Conservation (phyloP, 2,329 filamentous ascomycete genomes). For the Fusarium sp. region DNA sequence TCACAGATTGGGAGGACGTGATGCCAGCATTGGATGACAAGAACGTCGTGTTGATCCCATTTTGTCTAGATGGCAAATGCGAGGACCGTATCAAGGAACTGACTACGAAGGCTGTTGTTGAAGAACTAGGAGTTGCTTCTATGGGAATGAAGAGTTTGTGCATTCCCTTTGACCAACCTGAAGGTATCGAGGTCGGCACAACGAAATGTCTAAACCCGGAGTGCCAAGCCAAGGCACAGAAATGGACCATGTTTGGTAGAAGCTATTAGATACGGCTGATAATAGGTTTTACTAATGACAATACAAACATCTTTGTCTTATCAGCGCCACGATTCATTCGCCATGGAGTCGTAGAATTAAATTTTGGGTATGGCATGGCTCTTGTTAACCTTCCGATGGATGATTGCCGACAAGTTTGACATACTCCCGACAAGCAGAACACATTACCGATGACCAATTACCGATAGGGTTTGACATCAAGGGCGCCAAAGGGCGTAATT, state of each 20-base stretch:
- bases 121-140: slow-evolving; percentile 28
- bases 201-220: slow-evolving; percentile 95
- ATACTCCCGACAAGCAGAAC: too few species aligned
- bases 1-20: slow-evolving; percentile 93
- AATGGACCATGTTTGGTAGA: slow-evolving; percentile 94
- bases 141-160: slow-evolving; percentile 80
- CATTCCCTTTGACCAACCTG: slow-evolving; percentile 87
- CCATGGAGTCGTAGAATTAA: too few species aligned
- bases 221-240: slow-evolving; percentile 82
- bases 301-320: too few species aligned
- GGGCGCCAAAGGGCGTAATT: too few species aligned
- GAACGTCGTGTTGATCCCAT: slow-evolving; percentile 93
- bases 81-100: slow-evolving; percentile 96
- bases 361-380: too few species aligned
- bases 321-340: too few species aligned
- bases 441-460: too few species aligned
- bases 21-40: slow-evolving; percentile 90
- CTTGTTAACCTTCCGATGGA: too few species aligned
- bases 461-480: too few species aligned
- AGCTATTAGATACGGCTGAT: slow-evolving; percentile 65
- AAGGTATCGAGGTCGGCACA: slow-evolving; percentile 81
- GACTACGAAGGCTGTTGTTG: slow-evolving; percentile 71
- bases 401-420: too few species aligned
- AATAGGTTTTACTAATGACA: too few species aligned
- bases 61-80: slow-evolving; percentile 85